Base-by-base conservation (phyloP, 371 early-diverging fungal genomes). In the Mortierella sp. region DNA sequence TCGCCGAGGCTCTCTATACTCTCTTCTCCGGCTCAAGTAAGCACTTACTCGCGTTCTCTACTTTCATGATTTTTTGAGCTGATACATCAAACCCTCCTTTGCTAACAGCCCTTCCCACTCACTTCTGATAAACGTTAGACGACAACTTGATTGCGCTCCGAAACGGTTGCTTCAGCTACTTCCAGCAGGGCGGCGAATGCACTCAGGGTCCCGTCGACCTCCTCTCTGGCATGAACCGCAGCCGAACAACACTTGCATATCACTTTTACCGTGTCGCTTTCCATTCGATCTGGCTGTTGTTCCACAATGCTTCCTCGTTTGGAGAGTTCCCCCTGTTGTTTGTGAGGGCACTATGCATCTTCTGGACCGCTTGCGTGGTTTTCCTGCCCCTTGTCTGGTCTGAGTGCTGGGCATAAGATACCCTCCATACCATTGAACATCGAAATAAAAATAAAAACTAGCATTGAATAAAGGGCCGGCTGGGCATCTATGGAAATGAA, bases 1-100 rank as follows among this genome's bases (percentile, higher is more conserved):
- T 98, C 27, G 97, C 98, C 38, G 93, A 95, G 84, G 97, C 98
- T 3, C 89, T 98, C 38, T 97, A 98, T 76, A 83, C 91, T 16
- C 87, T 98, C 55, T 98, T 98, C 89, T 93, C 97, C 0, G 97
- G 95, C 27, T 71, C 75, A 74, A 63, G 93, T 93, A 70, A 87
- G 90, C 8, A 60, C 8, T 24, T 21, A 24, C 11, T 4, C 21
- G 14, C n/a, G 16, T 16, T 18, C 16, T 63, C 16, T 38, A 38
- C 16, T 16, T 12, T 60, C 0, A 16, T 16, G 24, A 16, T 32
- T 32, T 58, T 49, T 58, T 49, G 46, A 32, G 32, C 48, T 65
- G 43, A 51, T 11, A 12, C 10, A 2, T 74, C 41, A 51, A 51
- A 51, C 46, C 70, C 27, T 51, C 43, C 27, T 49, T 49, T 35